phyloP scores from a whole-genome alignment of 306 rosid species.

The Astragalus membranaceus region DNA sequence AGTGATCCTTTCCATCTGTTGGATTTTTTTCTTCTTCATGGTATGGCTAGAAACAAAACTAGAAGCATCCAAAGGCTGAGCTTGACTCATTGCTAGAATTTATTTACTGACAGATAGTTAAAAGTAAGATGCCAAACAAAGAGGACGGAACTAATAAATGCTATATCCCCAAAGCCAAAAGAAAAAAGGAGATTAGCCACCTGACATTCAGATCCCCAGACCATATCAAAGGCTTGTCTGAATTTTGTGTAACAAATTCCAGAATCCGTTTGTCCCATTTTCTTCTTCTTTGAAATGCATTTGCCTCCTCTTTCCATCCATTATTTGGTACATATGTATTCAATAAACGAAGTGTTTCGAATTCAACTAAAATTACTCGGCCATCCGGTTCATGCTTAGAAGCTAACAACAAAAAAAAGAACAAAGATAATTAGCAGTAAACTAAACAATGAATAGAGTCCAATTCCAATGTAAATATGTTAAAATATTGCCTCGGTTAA shows the following conservation, averaged over 20 bases:
- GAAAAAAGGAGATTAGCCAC: constrained; percentile 31
- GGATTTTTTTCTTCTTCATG: background rate
- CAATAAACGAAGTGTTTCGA: constrained; percentile 66
- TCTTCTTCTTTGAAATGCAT: constrained; percentile 87
- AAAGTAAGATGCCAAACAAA: constrained; percentile 13
- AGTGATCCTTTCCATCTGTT: background rate
- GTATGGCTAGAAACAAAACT: background rate
- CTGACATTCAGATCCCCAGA: constrained; percentile 99
- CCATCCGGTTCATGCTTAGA: constrained; percentile 95
- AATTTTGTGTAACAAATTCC: constrained; percentile 65
- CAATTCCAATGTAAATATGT: background rate
- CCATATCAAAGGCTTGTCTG: constrained; percentile 96
- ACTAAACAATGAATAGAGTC: constrained; percentile 6
- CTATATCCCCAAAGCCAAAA: background rate
- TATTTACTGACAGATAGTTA: background rate
- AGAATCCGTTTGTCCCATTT: constrained; percentile 93
- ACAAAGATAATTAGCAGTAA: constrained; percentile 9
- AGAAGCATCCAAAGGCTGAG: constrained; percentile 13
- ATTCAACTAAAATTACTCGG: constrained; percentile 87
- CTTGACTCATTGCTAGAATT: constrained; percentile 9
- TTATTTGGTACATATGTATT: constrained; percentile 92
- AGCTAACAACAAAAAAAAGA: constrained; percentile 45
- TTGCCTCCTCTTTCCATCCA: constrained; percentile 98
- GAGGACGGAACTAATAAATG: constrained; percentile 12
- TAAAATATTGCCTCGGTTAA: background rate